Conservation (phyloP, 1,139 yeast genomes). For the Kurtzmaniella quercitrusa region DNA sequence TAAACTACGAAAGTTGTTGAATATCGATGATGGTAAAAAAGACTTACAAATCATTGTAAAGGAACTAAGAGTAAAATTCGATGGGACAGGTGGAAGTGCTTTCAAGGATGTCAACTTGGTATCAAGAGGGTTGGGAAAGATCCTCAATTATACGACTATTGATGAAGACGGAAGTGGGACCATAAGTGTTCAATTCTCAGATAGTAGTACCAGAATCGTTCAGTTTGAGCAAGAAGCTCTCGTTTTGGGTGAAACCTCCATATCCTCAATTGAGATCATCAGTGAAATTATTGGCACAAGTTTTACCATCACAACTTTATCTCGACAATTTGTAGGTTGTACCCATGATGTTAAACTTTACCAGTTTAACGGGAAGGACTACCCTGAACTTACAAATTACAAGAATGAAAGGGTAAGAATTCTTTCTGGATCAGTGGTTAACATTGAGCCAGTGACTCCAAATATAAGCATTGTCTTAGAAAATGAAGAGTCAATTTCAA, state of each 20-base stretch:
- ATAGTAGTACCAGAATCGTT: slow-evolving; percentile 12
- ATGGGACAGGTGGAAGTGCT: background rate
- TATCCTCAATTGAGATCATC: slow-evolving; percentile 16
- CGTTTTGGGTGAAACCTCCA: slow-evolving; percentile 20
- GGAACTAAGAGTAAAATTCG: background rate
- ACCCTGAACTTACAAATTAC: background rate
- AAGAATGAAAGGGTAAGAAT: background rate
- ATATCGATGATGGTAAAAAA: background rate
- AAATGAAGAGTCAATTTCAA: slow-evolving; percentile 5
- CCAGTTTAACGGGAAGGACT: background rate
- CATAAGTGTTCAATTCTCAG: background rate
- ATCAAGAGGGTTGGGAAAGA: background rate
- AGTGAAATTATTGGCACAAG: slow-evolving; percentile 6
- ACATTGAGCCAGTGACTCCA: slow-evolving; percentile 21
- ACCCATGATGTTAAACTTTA: background rate
- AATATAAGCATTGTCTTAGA: slow-evolving; percentile 12
- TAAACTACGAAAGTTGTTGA: background rate
- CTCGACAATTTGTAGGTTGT: background rate
- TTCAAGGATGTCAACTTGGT: background rate
- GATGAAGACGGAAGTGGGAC: background rate
- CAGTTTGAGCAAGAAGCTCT: slow-evolving; percentile 21
- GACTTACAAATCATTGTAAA: background rate
- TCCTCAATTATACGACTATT: background rate
- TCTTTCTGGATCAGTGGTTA: slow-evolving; percentile 7
- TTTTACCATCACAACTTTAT: background rate